A percentile compares a stretch with the other conserved stretches of the same genome.
phyloP scores from a whole-genome alignment of 306 rosid species.

The Parietaria judaica region DNA sequence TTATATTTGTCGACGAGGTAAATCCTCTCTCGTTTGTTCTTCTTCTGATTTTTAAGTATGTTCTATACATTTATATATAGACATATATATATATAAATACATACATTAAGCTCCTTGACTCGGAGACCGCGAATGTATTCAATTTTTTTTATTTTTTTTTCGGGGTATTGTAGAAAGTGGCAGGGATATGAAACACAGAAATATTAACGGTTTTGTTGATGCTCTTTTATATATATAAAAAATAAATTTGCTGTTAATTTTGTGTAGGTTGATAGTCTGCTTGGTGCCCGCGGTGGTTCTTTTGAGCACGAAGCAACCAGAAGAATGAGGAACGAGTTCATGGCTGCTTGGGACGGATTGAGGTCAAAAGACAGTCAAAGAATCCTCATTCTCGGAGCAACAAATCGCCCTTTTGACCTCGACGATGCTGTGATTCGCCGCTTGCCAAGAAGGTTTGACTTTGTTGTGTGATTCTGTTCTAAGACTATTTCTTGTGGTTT shows the following conservation, averaged over 20 bases:
- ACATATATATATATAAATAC: too few relatives aligned
- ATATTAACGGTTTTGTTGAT: too few relatives aligned
- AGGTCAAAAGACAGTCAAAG: constrained; percentile 89
- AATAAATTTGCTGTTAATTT: constrained; percentile 10
- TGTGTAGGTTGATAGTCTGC: constrained; percentile 84
- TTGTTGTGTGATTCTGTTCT: not conserved
- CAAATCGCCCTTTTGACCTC: constrained; percentile 94
- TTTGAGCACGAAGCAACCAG: constrained; percentile 97
- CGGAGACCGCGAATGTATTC: too few relatives aligned
- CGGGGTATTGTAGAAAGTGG: too few relatives aligned
- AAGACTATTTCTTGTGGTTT: not conserved
- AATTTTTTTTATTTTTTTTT: too few relatives aligned
- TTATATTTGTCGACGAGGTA: constrained; percentile 94
- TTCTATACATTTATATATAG: too few relatives aligned
- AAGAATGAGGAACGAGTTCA: constrained; percentile 98
- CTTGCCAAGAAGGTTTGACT: constrained; percentile 80
- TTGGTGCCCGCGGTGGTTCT: constrained; percentile 98
- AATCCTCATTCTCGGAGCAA: constrained; percentile 94
- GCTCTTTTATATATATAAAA: constrained; percentile 2
- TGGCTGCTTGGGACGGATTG: constrained; percentile 99
- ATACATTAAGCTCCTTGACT: too few relatives aligned
- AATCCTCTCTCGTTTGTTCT: constrained; percentile 12
- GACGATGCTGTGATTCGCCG: constrained; percentile 99
- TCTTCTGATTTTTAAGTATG: not conserved
- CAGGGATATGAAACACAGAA: too few relatives aligned